phyloP scores from a whole-genome alignment of 257 asterid species.

The Cynanchum wilfordii region DNA sequence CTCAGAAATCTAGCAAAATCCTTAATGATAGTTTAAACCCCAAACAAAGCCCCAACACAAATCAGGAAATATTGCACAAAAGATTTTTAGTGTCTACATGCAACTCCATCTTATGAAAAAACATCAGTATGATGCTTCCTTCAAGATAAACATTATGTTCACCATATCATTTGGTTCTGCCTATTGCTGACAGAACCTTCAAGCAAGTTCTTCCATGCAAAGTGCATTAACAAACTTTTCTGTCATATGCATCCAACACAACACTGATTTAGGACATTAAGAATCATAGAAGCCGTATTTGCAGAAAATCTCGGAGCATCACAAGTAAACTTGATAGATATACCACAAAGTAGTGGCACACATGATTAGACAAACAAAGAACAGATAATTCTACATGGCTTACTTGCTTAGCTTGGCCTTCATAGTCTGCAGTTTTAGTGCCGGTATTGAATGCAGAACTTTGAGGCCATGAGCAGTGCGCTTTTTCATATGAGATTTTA shows the following conservation, averaged over 20 bases:
- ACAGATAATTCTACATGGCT: slow-evolving; percentile 8
- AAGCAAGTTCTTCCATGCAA: neutral
- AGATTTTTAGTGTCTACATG: neutral
- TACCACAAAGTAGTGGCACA: neutral
- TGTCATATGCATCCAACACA: neutral
- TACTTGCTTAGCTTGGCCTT: slow-evolving; percentile 97
- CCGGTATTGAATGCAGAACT: slow-evolving; percentile 93
- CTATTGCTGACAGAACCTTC: too few species aligned
- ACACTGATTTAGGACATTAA: neutral
- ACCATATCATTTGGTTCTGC: neutral
- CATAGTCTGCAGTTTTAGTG: slow-evolving; percentile 92
- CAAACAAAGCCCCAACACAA: neutral
- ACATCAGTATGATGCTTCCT: neutral
- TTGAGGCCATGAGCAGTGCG: slow-evolving; percentile 87
- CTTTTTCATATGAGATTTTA: slow-evolving; percentile 85
- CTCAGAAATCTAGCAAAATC: neutral
- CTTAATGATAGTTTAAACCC: neutral
- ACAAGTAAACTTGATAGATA: neutral
- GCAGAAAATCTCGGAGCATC: neutral
- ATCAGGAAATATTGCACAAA: neutral
- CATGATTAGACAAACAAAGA: neutral
- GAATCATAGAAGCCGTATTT: neutral
- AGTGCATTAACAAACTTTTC: neutral
- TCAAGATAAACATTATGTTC: neutral
- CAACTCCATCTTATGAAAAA: neutral